Evolutionary conservation across 805 yeast species (phyloP).

Genomic region (Starmerella geochares): DNA sequence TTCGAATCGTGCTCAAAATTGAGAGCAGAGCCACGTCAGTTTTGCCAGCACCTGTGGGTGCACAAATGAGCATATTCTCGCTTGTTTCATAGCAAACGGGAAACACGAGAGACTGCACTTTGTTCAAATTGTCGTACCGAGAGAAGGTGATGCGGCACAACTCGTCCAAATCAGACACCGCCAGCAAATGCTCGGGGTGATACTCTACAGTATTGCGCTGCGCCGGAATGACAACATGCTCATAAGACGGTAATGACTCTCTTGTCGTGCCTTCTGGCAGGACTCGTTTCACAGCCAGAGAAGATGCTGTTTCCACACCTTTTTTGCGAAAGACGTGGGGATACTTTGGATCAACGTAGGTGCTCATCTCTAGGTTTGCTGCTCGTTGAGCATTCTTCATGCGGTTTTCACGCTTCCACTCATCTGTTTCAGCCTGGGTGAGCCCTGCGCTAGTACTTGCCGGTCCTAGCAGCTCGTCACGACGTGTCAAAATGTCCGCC

Average conservation of each 20-base stretch:
- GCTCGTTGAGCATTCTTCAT: conserved; percentile 18
- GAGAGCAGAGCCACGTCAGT: conserved; percentile 85
- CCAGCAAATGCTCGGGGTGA: conserved; percentile 40
- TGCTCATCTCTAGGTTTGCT: conserved; percentile 27
- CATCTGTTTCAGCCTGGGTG: conserved; percentile 17
- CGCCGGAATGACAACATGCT: conserved; percentile 76
- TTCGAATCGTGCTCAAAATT: conserved; percentile 61
- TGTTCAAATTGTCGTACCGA: conserved; percentile 65
- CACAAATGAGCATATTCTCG: conserved; percentile 92
- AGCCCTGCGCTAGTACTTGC: conserved; percentile 20
- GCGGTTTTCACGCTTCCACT: conserved; percentile 19
- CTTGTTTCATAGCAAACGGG: conserved; percentile 89
- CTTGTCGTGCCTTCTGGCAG: conserved; percentile 71
- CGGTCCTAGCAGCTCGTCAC: conserved; percentile 11
- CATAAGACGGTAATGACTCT: conserved; percentile 41
- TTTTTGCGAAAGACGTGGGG: conserved; percentile 79
- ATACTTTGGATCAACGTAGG: conserved; percentile 41
- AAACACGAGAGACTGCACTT: conserved; percentile 81
- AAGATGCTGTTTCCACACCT: conserved; percentile 58
- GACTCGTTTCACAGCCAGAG: conserved; percentile 62
- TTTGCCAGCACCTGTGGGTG: conserved; percentile 97
- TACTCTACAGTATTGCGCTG: conserved; percentile 32
- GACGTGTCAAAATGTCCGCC: conserved; percentile 45
- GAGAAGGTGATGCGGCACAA: conserved; percentile 77
- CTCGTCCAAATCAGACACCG: conserved; percentile 55